phyloP scores from a whole-genome alignment of 2,329 filamentous ascomycete genomes.

The Hypoxylon sp. region DNA sequence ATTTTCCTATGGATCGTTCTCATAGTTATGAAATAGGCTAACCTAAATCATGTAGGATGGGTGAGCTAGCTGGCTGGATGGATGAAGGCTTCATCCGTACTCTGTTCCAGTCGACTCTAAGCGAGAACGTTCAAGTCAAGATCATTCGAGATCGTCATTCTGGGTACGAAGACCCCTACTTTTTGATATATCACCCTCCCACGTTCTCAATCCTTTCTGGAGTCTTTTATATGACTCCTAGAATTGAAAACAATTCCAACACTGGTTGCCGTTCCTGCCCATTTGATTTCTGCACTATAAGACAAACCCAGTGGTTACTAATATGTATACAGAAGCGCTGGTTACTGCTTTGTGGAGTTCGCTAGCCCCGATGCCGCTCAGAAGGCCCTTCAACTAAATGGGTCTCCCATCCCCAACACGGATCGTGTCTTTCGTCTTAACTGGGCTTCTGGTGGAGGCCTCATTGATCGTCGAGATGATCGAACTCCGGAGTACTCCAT shows the following conservation, averaged over 20 bases:
- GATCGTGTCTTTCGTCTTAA: constrained; percentile 98
- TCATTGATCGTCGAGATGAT: constrained; percentile 95
- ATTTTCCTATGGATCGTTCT: neutral
- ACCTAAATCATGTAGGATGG: constrained; percentile 79
- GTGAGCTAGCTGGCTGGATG: constrained; percentile 98
- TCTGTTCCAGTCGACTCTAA: constrained; percentile 89
- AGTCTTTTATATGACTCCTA: constrained; percentile 1
- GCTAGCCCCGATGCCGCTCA: constrained; percentile 83
- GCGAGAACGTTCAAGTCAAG: constrained; percentile 97
- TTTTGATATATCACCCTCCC: neutral
- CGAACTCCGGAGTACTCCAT: constrained; percentile 97
- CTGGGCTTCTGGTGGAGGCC: constrained; percentile 96
- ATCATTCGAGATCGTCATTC: constrained; percentile 99
- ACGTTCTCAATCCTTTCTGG: neutral
- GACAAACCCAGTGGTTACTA: constrained; percentile 34
- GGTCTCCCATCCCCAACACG: constrained; percentile 91
- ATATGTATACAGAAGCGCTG: constrained; percentile 80
- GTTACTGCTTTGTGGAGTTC: constrained; percentile 99
- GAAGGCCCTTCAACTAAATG: constrained; percentile 93
- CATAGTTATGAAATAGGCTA: constrained; percentile 6
- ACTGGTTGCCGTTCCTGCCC: neutral
- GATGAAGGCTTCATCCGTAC: constrained; percentile 99
- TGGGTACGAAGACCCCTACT: constrained; percentile 71
- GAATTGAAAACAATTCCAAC: neutral
- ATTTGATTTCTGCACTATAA: neutral